Evolutionary conservation across 768 basidiomycete species (phyloP).

Genomic region (Pulveroboletus sp.): DNA sequence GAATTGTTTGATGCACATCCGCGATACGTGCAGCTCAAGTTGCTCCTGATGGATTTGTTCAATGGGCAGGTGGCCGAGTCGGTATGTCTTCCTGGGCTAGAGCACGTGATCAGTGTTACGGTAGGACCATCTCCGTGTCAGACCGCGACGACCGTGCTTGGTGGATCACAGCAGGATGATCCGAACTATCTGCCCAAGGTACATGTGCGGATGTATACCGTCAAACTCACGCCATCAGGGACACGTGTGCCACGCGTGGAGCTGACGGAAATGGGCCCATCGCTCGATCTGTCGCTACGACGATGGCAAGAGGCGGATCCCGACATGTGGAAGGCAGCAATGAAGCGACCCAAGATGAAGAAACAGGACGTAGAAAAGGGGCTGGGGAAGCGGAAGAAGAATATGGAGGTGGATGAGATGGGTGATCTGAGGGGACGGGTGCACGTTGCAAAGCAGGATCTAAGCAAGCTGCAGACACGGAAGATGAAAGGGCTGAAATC

Average conservation of each 20-base stretch:
- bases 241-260: conserved; percentile 77
- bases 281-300: conserved; percentile 76
- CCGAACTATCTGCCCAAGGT: conserved; percentile 62
- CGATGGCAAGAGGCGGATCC: conserved; percentile 70
- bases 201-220: conserved; percentile 84
- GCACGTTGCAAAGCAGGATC: conserved; percentile 86
- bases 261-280: conserved; percentile 87
- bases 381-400: conserved; percentile 89
- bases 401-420: conserved; percentile 96
- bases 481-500: conserved; percentile 94
- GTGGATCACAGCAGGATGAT: conserved; percentile 34
- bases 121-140: conserved; percentile 56
- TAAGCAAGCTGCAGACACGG: conserved; percentile 78
- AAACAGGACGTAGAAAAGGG: conserved; percentile 85
- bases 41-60: conserved; percentile 86
- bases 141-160: not conserved
- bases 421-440: conserved; percentile 89
- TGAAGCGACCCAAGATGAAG: conserved; percentile 82
- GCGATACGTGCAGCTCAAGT: conserved; percentile 87
- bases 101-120: conserved; percentile 82
- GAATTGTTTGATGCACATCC: conserved; percentile 95
- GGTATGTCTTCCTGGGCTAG: conserved; percentile 78
- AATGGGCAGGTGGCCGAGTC: conserved; percentile 81
- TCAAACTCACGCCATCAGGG: conserved; percentile 69
- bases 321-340: conserved; percentile 75